Percentiles rank a stretch among this genome's conserved stretches.
phyloP scores from a whole-genome alignment of 805 yeast genomes.

The Vanderwaltozyma polyspora region DNA sequence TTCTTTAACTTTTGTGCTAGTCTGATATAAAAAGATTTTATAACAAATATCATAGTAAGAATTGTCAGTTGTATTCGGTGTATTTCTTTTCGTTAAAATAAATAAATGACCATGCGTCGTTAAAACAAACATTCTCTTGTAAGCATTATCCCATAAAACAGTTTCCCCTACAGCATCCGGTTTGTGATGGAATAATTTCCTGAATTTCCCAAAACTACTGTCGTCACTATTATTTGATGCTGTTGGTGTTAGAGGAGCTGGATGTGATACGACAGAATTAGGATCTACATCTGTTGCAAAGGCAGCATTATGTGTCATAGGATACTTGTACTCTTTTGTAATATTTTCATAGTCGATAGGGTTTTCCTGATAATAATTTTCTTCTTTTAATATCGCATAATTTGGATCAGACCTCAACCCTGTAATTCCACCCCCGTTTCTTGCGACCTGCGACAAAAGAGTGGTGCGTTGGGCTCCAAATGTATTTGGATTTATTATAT shows the following conservation, averaged over 20 bases:
- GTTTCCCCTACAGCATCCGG: constrained; percentile 10
- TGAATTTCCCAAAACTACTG: constrained; percentile 17
- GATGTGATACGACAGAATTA: not conserved
- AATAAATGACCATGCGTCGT: constrained; percentile 57
- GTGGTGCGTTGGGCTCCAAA: constrained; percentile 26
- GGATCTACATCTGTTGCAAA: not conserved
- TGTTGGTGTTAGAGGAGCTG: not conserved
- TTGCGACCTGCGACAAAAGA: constrained; percentile 34
- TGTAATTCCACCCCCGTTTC: constrained; percentile 33
- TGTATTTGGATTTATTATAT: constrained; percentile 37
- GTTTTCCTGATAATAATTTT: constrained; percentile 20
- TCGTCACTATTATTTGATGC: constrained; percentile 3
- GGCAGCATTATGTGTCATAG: not conserved
- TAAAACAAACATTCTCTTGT: constrained; percentile 41
- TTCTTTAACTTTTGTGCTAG: constrained; percentile 49
- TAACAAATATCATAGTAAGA: constrained; percentile 35
- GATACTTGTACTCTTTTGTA: constrained; percentile 11
- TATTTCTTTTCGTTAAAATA: constrained; percentile 35
- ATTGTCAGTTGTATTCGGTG: constrained; percentile 20
- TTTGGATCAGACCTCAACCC: constrained; percentile 30
- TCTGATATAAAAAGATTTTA: constrained; percentile 44
- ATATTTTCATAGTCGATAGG: constrained; percentile 12
- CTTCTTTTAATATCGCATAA: constrained; percentile 17
- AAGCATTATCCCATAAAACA: constrained; percentile 25
- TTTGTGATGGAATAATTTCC: constrained; percentile 22